Percentiles rank a stretch among this genome's conserved stretches.
phyloP scores from a whole-genome alignment of 2,329 filamentous ascomycete genomes.

The Colletotrichum tamarilloi region DNA sequence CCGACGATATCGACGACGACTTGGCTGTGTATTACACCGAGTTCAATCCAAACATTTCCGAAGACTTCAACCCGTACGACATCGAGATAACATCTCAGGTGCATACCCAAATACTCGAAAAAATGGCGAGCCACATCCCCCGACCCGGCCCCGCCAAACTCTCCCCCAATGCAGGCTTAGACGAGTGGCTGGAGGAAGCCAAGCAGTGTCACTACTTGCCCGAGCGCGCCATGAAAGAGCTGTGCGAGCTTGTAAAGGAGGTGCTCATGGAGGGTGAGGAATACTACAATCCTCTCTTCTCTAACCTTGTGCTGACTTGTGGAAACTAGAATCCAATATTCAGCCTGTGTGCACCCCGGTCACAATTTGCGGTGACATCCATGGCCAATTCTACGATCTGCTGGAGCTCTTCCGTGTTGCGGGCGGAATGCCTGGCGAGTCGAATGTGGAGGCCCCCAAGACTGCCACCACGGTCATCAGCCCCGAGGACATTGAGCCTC shows the following conservation, averaged over 20 bases:
- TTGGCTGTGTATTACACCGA: conserved; percentile 7
- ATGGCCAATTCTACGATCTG: conserved; percentile 98
- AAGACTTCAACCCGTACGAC: conserved; percentile 19
- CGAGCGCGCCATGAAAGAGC: conserved; percentile 96
- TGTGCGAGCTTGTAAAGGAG: conserved; percentile 99
- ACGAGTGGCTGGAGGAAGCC: conserved; percentile 96
- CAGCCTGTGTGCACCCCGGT: conserved; percentile 97
- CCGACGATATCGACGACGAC: conserved; percentile 28
- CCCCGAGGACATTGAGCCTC: conserved; percentile 92
- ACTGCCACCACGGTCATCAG: conserved; percentile 81
- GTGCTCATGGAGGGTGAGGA: conserved; percentile 92
- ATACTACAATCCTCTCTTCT: not conserved
- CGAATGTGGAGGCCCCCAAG: conserved; percentile 74
- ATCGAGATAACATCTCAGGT: conserved; percentile 7
- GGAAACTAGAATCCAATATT: conserved; percentile 87
- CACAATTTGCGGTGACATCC: conserved; percentile 97
- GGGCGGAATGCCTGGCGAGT: conserved; percentile 93
- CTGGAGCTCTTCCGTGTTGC: conserved; percentile 97
- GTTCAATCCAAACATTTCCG: conserved; percentile 22
- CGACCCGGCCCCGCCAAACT: conserved; percentile 92
- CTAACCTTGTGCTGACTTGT: conserved; percentile 15
- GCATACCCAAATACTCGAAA: conserved; percentile 35
- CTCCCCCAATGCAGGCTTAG: conserved; percentile 83
- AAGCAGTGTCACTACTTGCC: conserved; percentile 98
- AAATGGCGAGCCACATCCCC: conserved; percentile 69